Percentiles rank a stretch among this genome's conserved stretches.
Conservation (phyloP, 108 stramenopile genomes). For the Pseudonitzschia multistriata region DNA sequence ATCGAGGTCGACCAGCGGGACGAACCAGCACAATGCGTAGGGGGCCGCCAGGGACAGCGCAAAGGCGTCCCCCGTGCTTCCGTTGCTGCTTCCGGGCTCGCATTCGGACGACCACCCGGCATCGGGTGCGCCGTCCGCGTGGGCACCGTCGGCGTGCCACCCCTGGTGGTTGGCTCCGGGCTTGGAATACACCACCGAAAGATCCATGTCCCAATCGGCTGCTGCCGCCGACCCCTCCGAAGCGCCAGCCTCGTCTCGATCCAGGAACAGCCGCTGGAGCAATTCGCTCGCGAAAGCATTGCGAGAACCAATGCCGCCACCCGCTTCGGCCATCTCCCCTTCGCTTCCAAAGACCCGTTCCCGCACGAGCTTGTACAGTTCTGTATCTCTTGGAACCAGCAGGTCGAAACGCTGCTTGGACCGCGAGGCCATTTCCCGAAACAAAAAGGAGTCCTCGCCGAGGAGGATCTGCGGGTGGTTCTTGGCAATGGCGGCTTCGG, state of each 20-base stretch:
- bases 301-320: background rate
- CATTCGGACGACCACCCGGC: constrained; percentile 45
- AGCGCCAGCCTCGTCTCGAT: too few relatives aligned
- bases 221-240: background rate
- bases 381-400: background rate
- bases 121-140: constrained; percentile 38
- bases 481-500: background rate
- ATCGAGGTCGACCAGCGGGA: constrained; percentile 63
- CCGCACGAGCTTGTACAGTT: background rate
- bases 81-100: constrained; percentile 11
- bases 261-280: constrained; percentile 24
- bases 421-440: constrained; percentile 61
- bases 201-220: constrained; percentile 48
- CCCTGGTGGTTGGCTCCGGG: constrained; percentile 57
- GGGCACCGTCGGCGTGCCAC: constrained; percentile 67
- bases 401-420: constrained; percentile 54
- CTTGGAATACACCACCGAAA: constrained; percentile 55
- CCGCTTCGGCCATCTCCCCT: background rate
- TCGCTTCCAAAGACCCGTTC: background rate
- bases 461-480: constrained; percentile 43
- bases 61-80: background rate
- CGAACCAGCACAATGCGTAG: constrained; percentile 60
- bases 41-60: constrained; percentile 27
- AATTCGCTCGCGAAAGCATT: constrained; percentile 7
- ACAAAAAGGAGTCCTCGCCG: constrained; percentile 46